Conservation (phyloP, 208 protist species). For the Acanthamoeba royreba region DNA sequence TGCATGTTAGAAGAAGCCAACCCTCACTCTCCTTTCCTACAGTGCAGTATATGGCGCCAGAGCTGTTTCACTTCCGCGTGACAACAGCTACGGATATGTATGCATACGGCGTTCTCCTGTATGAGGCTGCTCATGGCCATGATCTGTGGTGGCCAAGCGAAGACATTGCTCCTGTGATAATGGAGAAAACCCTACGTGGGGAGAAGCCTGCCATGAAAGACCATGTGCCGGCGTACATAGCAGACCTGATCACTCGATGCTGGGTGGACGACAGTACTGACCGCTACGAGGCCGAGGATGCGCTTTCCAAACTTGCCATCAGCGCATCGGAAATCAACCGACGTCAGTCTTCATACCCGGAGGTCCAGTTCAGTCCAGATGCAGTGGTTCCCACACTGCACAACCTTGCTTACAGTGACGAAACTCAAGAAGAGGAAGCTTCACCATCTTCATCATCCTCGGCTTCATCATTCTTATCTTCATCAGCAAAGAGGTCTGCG, state of each 20-base stretch:
- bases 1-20: not conserved
- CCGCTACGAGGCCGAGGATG: no score
- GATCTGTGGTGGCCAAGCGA: not conserved
- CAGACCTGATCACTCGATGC: not conserved
- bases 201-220: not conserved
- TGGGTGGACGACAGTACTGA: no score
- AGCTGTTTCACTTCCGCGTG: not conserved
- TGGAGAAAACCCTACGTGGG: not conserved
- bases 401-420: no score
- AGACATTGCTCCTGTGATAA: not conserved
- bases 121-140: not conserved
- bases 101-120: not conserved
- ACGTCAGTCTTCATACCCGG: no score
- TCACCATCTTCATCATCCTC: no score
- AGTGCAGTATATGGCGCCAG: not conserved
- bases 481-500: no score
- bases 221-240: not conserved
- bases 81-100: not conserved
- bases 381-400: no score
- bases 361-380: no score
- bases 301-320: no score
- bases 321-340: no score
- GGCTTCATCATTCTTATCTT: no score
- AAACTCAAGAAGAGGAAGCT: no score
- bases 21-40: not conserved